phyloP scores from a whole-genome alignment of 2,329 filamentous ascomycete genomes.

The Beauveria scarabaeidicola region DNA sequence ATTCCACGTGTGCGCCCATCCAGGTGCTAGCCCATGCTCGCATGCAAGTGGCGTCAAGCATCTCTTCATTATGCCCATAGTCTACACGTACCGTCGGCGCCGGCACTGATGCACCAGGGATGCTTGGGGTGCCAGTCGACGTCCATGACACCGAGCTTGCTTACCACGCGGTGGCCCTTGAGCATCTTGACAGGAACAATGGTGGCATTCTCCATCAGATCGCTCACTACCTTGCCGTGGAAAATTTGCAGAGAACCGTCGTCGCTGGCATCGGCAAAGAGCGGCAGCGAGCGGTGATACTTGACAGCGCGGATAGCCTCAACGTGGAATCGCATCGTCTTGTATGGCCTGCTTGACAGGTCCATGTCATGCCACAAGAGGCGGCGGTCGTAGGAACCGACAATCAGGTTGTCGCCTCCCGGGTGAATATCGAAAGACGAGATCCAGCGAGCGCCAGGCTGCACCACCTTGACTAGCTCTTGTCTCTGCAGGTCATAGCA shows the following conservation, averaged over 20 bases:
- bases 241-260: conserved; percentile 94
- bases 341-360: conserved; percentile 82
- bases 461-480: conserved; percentile 84
- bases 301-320: conserved; percentile 85
- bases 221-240: conserved; percentile 90
- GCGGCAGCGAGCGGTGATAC: conserved; percentile 73
- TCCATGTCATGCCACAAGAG: conserved; percentile 97
- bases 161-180: conserved; percentile 78
- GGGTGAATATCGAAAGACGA: conserved; percentile 90
- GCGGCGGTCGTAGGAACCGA: conserved; percentile 88
- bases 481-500: conserved; percentile 90
- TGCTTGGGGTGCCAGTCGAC: conserved; percentile 93
- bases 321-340: conserved; percentile 89
- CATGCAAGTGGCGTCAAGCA: background rate
- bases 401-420: conserved; percentile 86
- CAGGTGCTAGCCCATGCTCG: background rate
- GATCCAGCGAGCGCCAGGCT: conserved; percentile 89
- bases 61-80: conserved; percentile 61
- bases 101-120: conserved; percentile 89
- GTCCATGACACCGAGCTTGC: conserved; percentile 82
- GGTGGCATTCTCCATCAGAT: conserved; percentile 91
- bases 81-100: conserved; percentile 85
- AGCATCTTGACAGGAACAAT: conserved; percentile 96
- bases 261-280: conserved; percentile 93
- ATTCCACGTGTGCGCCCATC: background rate